Evolutionary conservation across 331 rosid species (phyloP), one percentile per base, ranked within the genome.

Genomic region (Quercus phellos): DNA sequence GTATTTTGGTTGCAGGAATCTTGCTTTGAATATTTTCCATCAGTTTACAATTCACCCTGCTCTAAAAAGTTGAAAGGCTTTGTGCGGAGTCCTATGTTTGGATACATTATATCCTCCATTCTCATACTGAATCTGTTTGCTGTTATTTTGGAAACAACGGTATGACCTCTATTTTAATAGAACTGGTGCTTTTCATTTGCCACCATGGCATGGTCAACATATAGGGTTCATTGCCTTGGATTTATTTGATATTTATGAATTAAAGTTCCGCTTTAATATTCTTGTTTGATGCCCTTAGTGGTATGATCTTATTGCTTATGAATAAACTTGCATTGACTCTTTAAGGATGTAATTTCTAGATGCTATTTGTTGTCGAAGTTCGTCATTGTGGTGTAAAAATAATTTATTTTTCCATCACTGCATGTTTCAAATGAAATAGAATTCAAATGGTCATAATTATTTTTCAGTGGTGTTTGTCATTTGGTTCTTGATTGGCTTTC

Each of bases 141-240:
- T 55, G 99, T 95, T 82, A 81, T 95, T 69, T 80, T 88, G 53
- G 99, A 95, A 94, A 95, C 99, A 76, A 92, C 97, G 89, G 99
- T 95, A 93, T 69, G 92, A 30, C 85, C 74, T 77, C 51, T 79
- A 78, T 74, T 83, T 29, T 42, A 71, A 72, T 71, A 38, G 71
- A 79, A 66, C 22, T 56, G 18, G 51, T 14, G 32, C 35, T 86
- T 81, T 58, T 42, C 46, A 55, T 34, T 55, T 79, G 68, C 60
- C 67, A 13, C 56, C 11, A 7, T 7, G 11, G 43, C 11, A 1
- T 51, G 54, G 19, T 55, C 55, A 72, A 77, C 32, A 9, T 74
- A 50, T 70, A 38, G 32, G 54, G 75, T 77, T 53, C 18, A 22
- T 5, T 27, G 13, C 32, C 46, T 58, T 72, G 1, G 3, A 55